phyloP scores from a whole-genome alignment of 139 green algal species.

The Tetraselmis striata region DNA sequence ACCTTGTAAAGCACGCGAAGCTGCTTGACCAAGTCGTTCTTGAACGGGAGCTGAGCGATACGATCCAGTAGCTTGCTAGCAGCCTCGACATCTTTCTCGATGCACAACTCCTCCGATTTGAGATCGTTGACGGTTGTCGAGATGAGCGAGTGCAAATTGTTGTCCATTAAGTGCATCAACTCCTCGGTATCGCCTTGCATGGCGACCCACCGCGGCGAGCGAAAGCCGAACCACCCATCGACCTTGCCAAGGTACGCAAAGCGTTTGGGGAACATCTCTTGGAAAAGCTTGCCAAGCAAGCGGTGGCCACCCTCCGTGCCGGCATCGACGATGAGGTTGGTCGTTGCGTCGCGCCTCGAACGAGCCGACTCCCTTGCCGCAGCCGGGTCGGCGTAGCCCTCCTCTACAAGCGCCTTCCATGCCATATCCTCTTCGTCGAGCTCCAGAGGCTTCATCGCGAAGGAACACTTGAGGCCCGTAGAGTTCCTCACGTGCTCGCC shows the following conservation, averaged over 20 bases:
- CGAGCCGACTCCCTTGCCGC: not conserved
- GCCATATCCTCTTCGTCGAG: not conserved
- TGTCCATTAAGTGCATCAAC: not conserved
- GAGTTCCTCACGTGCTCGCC: not conserved
- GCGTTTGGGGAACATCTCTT: not conserved
- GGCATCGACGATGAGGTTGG: not conserved
- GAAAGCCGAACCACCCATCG: not conserved
- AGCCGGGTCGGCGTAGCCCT: not conserved
- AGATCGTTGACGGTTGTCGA: not conserved
- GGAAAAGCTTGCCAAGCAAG: not conserved
- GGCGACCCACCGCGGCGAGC: not conserved
- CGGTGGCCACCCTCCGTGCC: not conserved
- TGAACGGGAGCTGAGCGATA: not conserved
- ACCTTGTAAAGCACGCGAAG: not conserved
- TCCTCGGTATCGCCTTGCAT: not conserved
- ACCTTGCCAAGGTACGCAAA: not conserved
- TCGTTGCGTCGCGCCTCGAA: not conserved
- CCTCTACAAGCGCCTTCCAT: too few relatives aligned
- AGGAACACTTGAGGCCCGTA: not conserved
- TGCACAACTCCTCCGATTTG: not conserved
- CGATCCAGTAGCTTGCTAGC: not conserved
- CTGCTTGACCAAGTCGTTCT: not conserved
- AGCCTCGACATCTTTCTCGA: not conserved
- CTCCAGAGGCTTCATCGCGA: not conserved
- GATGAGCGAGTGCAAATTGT: not conserved